These are phyloP conservation scores for Geotrichum europaeum DNA, from an alignment of 1,139 yeast genomes.

Conservation along the genomic window DNA sequence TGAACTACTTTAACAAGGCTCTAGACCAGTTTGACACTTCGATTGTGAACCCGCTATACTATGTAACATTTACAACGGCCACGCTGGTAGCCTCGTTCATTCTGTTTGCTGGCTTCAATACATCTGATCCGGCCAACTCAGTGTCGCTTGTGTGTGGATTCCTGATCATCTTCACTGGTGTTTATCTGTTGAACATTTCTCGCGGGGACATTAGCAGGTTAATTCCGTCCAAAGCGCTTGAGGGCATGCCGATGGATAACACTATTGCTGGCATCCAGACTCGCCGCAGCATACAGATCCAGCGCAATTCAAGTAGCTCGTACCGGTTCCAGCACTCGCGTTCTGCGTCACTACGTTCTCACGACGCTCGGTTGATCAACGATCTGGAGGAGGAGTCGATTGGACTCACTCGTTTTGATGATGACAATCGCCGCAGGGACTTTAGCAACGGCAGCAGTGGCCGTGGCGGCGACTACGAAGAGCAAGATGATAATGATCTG, in stretches of 20 bases:
- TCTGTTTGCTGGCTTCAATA: conserved; percentile 80
- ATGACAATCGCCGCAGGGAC: conserved; percentile 25
- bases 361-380: conserved; percentile 28
- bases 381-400: conserved; percentile 31
- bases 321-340: conserved; percentile 28
- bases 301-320: conserved; percentile 34
- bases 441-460: conserved; percentile 22
- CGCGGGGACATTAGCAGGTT: conserved; percentile 50
- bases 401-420: conserved; percentile 34
- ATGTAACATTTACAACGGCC: conserved; percentile 86
- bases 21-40: conserved; percentile 90
- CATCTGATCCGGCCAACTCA: conserved; percentile 72
- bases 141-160: conserved; percentile 85
- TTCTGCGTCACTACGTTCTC: conserved; percentile 30
- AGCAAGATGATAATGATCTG: background rate
- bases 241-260: conserved; percentile 75
- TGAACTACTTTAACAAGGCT: conserved; percentile 92
- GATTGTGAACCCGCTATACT: conserved; percentile 83
- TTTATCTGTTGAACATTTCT: conserved; percentile 72
- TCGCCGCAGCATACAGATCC: conserved; percentile 44
- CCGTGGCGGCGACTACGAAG: background rate
- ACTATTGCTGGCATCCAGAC: conserved; percentile 81
- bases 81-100: conserved; percentile 83
- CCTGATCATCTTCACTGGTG: conserved; percentile 82
- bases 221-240: conserved; percentile 53